Evolutionary conservation across 1,284 basidiomycete genomes (phyloP).

Genomic region (Lentinus polychrous): DNA sequence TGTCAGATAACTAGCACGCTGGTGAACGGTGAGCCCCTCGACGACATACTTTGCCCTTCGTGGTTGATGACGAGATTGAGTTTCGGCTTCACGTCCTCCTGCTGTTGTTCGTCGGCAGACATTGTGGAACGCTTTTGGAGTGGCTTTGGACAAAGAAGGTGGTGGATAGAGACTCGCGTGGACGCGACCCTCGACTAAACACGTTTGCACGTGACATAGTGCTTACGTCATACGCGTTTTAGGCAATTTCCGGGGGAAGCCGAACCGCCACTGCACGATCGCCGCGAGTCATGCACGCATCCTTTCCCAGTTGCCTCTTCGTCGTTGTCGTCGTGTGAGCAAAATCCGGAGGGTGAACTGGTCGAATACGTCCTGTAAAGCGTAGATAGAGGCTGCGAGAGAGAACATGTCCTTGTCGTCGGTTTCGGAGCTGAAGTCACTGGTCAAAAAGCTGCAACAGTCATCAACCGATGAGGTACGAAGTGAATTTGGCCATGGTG

Average conservation of each 20-base stretch:
- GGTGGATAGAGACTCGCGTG: background rate
- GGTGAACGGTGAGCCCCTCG: background rate
- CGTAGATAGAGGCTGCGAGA: background rate
- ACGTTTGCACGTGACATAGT: background rate
- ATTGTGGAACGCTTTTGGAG: background rate
- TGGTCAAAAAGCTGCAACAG: slow-evolving; percentile 71
- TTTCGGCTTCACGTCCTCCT: slow-evolving; percentile 64
- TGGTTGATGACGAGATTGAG: slow-evolving; percentile 48
- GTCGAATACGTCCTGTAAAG: background rate
- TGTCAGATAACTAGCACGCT: slow-evolving; percentile 30
- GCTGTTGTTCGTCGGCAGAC: slow-evolving; percentile 30
- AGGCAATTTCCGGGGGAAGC: too few species aligned
- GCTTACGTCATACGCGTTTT: background rate
- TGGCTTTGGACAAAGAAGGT: background rate
- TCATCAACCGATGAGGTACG: slow-evolving; percentile 58
- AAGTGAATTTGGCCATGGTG: slow-evolving; percentile 28
- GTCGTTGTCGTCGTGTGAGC: slow-evolving; percentile 2
- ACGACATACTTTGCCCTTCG: slow-evolving; percentile 38
- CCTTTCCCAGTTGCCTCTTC: background rate
- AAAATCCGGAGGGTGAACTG: background rate
- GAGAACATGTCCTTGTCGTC: slow-evolving; percentile 18
- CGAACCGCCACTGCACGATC: too few species aligned
- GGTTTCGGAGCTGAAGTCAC: slow-evolving; percentile 64
- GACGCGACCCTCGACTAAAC: background rate
- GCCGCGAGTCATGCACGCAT: background rate